Evolutionary conservation across 257 asterid species (phyloP), one percentile per base, ranked within the genome.

Genomic region (Verbascum thapsus): DNA sequence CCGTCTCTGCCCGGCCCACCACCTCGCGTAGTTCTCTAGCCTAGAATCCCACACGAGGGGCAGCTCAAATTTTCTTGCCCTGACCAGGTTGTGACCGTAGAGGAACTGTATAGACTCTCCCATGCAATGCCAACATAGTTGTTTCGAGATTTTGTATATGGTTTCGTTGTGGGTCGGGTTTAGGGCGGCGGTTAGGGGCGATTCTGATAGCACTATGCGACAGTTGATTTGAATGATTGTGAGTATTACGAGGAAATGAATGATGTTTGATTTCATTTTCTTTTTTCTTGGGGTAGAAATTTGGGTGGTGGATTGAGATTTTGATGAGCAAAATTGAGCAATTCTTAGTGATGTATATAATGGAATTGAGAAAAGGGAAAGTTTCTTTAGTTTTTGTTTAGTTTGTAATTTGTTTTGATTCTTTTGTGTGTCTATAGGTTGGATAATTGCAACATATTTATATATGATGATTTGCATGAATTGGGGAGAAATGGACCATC

Each of bases 1-100:
- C 48, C 34, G 79, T 44, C 95, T 59, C 80, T 76, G 78, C 58
- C 55, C 76, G 10, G 94, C 97, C 94, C 91, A 89, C 89, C 82
- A 80, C 10, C 47, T 55, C 1, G 97, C 94, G 68, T 89, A 86
- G 11, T 39, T 42, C 1, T 67, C 88, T 8, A 89, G 73, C 12
- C 63, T 64, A 4, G 80, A 45, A 39, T 89, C 94, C 95, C 97
- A 89, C 52, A 47, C n/a, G 0, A 89, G 71, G 1, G 95, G 91
- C 34, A 45, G 30, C 79, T 84, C 91, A 72, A 50, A 3, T 56
- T 86, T 89, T 7, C 81, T 61, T 0, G 86, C 97, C 23, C 95
- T 41, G 0, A 84, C 91, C 8, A 84, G 16, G 71, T 89, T 89
- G 86, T 89, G 97, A 8, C 54, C 67, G 73, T 67, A 89, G 17